A percentile compares a stretch with the other conserved stretches of the same genome.
These are phyloP conservation scores for Tuber magnatum DNA, from an alignment of 495 filamentous ascomycete genomes.

Conservation along the genomic window DNA sequence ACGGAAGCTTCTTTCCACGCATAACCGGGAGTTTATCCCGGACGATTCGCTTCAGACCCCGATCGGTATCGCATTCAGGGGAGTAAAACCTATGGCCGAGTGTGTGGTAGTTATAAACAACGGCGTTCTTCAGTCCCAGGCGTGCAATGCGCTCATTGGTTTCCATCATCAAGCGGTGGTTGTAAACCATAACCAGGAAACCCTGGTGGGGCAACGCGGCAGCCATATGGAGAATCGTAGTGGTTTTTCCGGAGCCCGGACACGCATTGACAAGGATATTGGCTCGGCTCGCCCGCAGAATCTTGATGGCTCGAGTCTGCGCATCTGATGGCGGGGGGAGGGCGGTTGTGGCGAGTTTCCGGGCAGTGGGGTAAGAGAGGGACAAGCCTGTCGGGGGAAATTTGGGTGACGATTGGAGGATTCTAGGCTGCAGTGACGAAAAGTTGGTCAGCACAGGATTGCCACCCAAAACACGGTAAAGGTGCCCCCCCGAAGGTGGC, in stretches of 20 bases:
- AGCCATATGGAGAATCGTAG: constrained; percentile 13
- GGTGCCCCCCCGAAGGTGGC: neutral
- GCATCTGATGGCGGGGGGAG: neutral
- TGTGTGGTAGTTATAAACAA: constrained; percentile 15
- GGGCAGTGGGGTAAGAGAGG: neutral
- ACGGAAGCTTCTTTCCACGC: constrained; percentile 4
- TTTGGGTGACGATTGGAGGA: neutral
- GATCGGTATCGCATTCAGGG: constrained; percentile 17
- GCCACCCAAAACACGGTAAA: neutral
- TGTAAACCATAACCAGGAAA: constrained; percentile 24
- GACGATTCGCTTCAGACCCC: constrained; percentile 20
- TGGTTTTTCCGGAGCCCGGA: constrained; percentile 27
- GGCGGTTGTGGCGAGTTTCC: neutral
- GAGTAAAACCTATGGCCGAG: constrained; percentile 14
- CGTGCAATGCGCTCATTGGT: constrained; percentile 5
- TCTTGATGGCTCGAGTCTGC: neutral
- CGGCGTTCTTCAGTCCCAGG: constrained; percentile 12
- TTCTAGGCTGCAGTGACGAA: neutral
- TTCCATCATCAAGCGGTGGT: constrained; percentile 13
- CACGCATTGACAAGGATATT: constrained; percentile 17
- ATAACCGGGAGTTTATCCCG: neutral
- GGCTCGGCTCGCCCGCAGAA: neutral
- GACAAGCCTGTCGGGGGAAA: neutral
- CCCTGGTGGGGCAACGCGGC: neutral
- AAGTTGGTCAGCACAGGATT: neutral